Percentiles rank a stretch among this genome's conserved stretches.
Evolutionary conservation across 2,329 filamentous ascomycete species (phyloP).

Genomic region (Colletotrichum euphorbiae): DNA sequence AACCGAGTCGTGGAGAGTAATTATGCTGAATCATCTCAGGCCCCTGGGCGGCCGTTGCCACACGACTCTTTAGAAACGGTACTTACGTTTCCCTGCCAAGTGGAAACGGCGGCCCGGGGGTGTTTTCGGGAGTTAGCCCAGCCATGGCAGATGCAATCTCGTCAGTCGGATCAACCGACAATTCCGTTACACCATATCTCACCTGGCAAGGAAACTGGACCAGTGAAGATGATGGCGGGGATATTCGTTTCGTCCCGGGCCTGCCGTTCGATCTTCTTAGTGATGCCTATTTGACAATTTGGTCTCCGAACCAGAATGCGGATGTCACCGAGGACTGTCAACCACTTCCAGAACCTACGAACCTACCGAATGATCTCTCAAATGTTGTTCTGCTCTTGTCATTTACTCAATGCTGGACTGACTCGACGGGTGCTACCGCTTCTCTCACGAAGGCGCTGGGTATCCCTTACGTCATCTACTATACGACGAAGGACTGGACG

Average conservation of each 20-base stretch:
- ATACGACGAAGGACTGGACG: conserved; percentile 53
- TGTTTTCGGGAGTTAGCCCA: conserved; percentile 22
- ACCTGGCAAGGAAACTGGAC: conserved; percentile 36
- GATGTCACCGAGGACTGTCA: conserved; percentile 3
- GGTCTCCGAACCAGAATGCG: conserved; percentile 3
- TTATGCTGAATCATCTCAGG: background rate
- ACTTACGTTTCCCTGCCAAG: conserved; percentile 24
- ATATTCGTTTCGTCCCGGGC: conserved; percentile 42
- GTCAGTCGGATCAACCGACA: conserved; percentile 27
- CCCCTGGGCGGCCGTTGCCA: conserved; percentile 18
- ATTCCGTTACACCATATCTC: conserved; percentile 26
- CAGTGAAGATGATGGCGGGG: background rate
- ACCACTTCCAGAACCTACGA: background rate
- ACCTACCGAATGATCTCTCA: conserved; percentile 2
- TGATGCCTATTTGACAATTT: conserved; percentile 6
- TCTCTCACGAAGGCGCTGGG: conserved; percentile 45
- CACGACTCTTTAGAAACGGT: conserved; percentile 13
- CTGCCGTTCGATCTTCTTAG: conserved; percentile 16
- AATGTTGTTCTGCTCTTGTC: background rate
- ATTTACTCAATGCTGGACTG: conserved; percentile 12
- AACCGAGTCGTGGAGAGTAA: too few relatives aligned
- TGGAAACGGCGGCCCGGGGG: conserved; percentile 21
- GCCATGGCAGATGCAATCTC: conserved; percentile 24
- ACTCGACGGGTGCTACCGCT: background rate
- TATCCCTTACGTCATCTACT: conserved; percentile 54